Base-by-base conservation (phyloP, 257 asterid species). In the Solanum bulbocastanum region DNA sequence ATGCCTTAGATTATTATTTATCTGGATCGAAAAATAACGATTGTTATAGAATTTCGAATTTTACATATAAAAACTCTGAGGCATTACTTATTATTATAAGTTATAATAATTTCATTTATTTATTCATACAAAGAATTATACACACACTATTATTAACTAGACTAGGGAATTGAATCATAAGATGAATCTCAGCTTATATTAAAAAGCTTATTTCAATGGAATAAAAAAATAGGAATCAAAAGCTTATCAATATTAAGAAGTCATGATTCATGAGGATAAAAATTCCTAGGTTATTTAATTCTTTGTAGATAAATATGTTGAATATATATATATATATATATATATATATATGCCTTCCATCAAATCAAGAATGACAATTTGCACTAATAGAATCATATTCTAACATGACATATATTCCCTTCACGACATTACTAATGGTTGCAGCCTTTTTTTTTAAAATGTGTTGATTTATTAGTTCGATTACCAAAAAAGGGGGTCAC, bases 1-100 rank as follows among this genome's bases (percentile, higher is more conserved):
- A 36, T 36, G 18, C 2, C 3, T 22, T 74, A 6, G 25, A 58
- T 20, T 6, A 74, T 74, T 74, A 74, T 36, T 56, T 18, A 56
- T 56, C 2, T 4, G 3, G n/a, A 18, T 3, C 0, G 2, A 56
- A 66, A 66, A 66, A 66, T 27, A 66, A 1, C 2, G 13, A 27
- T 6, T 12, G 10, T 27, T 6, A 68, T 27, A 7, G 2, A 68
- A 10, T 68, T 68, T 68, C 23, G 5, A 27, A 68, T 27, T 27
- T 0, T 7, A 30, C 40, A 15, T 71, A 3, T 32, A 20, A 32
- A 69, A 16, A 3, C 5, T 71, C 5, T 0, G 0, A 6, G 0
- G 8, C 5, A 6, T 32, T 16, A 4, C 30, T 62, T 62, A 62
- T 4, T 10, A 62, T 62, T 23, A 62, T 23, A 10, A 5, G 27